Evolutionary conservation across 2,329 filamentous ascomycete genomes (phyloP).

Genomic region (Hirsutella minnesotensis): DNA sequence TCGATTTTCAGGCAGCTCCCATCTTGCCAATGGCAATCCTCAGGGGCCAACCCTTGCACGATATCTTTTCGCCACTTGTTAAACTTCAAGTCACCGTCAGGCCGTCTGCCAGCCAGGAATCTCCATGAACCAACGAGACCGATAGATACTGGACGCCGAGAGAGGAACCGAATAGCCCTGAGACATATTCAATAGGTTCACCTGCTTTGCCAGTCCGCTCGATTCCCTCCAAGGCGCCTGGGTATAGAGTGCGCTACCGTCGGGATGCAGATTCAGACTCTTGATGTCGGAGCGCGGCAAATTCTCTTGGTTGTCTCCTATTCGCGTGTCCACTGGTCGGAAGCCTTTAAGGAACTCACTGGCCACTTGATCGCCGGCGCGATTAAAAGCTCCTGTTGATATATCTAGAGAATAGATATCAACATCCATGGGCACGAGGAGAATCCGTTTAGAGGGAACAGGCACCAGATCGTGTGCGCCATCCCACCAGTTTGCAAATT

Average conservation of each 20-base stretch:
- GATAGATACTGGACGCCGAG: not conserved
- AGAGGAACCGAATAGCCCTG: not conserved
- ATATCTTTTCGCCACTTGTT: too few species aligned
- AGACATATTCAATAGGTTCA: not conserved
- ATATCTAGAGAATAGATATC: not conserved
- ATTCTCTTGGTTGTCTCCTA: not conserved
- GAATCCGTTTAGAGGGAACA: not conserved
- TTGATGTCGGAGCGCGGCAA: not conserved
- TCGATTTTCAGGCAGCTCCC: too few species aligned
- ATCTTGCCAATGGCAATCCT: too few species aligned
- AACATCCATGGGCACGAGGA: not conserved
- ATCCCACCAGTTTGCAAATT: not conserved
- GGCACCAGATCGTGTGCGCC: not conserved
- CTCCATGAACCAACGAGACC: not conserved
- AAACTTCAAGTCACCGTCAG: too few species aligned
- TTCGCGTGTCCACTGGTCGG: not conserved
- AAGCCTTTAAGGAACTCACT: not conserved
- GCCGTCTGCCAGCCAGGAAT: not conserved
- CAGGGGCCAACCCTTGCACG: too few species aligned
- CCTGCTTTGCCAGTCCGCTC: not conserved
- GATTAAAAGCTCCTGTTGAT: not conserved
- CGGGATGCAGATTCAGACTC: not conserved
- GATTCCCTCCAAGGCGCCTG: not conserved
- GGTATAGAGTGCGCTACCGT: not conserved
- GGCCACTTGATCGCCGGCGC: not conserved